These are phyloP conservation scores for Zostera marina DNA, from an alignment of 116 monocot species.

Conservation along the genomic window DNA sequence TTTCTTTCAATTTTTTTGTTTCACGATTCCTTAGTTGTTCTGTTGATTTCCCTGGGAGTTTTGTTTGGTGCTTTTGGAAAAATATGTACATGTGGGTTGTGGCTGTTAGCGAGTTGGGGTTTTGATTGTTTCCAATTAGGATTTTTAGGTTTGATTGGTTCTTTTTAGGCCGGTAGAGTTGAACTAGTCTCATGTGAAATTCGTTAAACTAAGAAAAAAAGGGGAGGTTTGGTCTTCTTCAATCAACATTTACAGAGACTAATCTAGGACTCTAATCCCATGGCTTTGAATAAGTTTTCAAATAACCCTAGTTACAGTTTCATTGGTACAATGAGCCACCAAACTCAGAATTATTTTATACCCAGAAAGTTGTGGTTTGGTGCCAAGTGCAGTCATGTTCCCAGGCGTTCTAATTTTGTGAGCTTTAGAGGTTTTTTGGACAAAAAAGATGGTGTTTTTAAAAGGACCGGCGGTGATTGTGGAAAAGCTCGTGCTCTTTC, in stretches of 20 bases:
- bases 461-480: constrained; percentile 17
- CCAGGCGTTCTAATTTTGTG: constrained; percentile 6
- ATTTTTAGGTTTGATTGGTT: not conserved
- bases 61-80: too few relatives aligned
- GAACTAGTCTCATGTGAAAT: constrained; percentile 11
- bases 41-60: too few relatives aligned
- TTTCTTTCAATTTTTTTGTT: too few relatives aligned
- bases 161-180: not conserved
- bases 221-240: constrained; percentile 12
- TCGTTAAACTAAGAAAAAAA: constrained; percentile 28
- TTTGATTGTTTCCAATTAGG: not conserved
- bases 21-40: too few relatives aligned
- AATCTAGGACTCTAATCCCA: constrained; percentile 12
- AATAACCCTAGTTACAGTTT: constrained; percentile 12
- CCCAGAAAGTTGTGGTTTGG: constrained; percentile 8
- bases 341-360: constrained; percentile 7
- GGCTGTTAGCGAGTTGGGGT: too few relatives aligned
- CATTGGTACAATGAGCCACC: constrained; percentile 11
- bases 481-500: constrained; percentile 23
- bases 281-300: constrained; percentile 31
- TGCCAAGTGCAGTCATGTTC: constrained; percentile 1
- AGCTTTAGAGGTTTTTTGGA: constrained; percentile 32
- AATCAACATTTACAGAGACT: constrained; percentile 6
- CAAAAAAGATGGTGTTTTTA: constrained; percentile 12
- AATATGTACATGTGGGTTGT: too few relatives aligned